phyloP scores from a whole-genome alignment of 1,284 basidiomycete genomes.

The Fomitopsis betulina region DNA sequence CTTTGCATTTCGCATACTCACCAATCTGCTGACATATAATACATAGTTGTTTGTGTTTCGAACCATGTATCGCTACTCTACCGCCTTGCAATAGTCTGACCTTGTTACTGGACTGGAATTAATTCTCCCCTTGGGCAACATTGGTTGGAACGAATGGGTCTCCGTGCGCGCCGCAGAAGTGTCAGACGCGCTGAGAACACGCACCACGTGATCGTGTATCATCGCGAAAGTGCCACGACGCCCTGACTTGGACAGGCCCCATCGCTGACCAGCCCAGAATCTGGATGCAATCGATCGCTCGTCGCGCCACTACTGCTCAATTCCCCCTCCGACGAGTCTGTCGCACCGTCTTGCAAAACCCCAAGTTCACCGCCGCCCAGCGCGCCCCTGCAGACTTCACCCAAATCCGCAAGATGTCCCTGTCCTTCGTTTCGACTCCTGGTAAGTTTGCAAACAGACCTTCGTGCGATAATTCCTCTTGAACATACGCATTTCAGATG shows the following conservation, averaged over 20 bases:
- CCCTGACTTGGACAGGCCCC: background rate
- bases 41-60: background rate
- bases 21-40: background rate
- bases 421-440: conserved; percentile 51
- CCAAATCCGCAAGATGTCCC: conserved; percentile 22
- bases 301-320: background rate
- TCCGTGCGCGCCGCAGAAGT: too few species aligned
- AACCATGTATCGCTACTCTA: background rate
- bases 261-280: background rate
- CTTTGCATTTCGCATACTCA: background rate
- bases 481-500: conserved; percentile 42
- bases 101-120: too few species aligned
- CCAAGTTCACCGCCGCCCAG: background rate
- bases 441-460: conserved; percentile 28
- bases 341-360: background rate
- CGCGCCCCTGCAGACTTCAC: background rate
- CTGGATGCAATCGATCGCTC: conserved; percentile 6
- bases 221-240: background rate
- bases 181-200: background rate
- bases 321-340: background rate
- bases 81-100: background rate
- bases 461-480: background rate
- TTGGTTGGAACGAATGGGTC: too few species aligned
- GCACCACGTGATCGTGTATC: conserved; percentile 3
- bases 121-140: background rate